Conservation (phyloP, 495 filamentous ascomycete species). For the Bacidia rubella region DNA sequence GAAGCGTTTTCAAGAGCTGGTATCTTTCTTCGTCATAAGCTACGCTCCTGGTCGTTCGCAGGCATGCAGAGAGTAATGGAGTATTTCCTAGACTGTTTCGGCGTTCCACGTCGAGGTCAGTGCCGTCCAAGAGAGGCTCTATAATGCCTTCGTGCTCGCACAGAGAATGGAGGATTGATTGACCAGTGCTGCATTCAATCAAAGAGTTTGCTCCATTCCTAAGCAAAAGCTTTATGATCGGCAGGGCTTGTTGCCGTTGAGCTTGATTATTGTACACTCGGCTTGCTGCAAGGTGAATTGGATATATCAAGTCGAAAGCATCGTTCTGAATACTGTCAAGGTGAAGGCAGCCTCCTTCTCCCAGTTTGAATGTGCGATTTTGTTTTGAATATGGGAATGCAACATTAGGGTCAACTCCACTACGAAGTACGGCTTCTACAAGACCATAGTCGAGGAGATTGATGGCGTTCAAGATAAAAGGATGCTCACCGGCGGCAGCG, state of each 20-base stretch:
- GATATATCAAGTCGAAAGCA: background rate
- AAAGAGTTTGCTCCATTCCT: background rate
- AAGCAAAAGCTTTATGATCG: background rate
- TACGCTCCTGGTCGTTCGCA: background rate
- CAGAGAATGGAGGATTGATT: background rate
- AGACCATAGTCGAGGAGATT: background rate
- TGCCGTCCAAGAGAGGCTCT: background rate
- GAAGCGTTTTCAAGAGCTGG: background rate
- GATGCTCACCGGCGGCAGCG: background rate
- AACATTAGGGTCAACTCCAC: background rate
- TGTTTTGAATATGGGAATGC: background rate
- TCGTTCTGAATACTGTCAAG: background rate
- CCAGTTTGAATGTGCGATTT: background rate
- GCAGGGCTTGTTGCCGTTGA: background rate
- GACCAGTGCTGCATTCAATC: background rate
- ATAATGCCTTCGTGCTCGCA: conserved; percentile 1
- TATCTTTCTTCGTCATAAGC: background rate
- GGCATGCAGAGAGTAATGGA: background rate
- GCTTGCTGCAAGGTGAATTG: background rate
- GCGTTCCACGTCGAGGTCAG: background rate
- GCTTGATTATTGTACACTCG: background rate
- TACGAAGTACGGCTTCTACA: background rate
- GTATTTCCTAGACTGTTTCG: background rate
- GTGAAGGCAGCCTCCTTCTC: background rate
- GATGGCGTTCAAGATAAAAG: background rate